phyloP scores from a whole-genome alignment of 495 filamentous ascomycete species.

The Chaetomium cochliodes region DNA sequence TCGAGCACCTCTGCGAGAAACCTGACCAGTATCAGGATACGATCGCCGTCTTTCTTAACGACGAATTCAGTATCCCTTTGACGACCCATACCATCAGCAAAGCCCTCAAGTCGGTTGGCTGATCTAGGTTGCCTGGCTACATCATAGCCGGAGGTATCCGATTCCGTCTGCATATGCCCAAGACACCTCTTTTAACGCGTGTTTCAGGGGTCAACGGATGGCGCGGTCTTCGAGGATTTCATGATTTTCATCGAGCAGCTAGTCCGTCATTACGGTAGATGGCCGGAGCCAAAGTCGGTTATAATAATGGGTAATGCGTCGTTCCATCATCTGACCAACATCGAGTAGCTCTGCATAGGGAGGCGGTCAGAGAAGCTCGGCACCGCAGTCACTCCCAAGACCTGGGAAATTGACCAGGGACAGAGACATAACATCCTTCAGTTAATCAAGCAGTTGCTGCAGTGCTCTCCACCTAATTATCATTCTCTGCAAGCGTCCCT shows the following conservation, averaged over 20 bases:
- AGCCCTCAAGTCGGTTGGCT: not conserved
- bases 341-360: not conserved
- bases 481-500: too few species aligned
- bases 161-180: not conserved
- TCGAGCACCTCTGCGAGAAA: not conserved
- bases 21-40: not conserved
- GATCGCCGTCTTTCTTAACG: conserved; percentile 1
- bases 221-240: not conserved
- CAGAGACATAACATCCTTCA: too few species aligned
- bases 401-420: too few species aligned
- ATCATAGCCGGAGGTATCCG: not conserved
- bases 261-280: not conserved
- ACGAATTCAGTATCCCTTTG: not conserved
- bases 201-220: not conserved
- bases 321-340: not conserved
- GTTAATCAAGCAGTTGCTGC: too few species aligned
- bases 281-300: conserved; percentile 1
- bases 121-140: not conserved
- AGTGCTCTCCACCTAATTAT: too few species aligned
- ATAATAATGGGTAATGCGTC: conserved; percentile 3
- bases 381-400: too few species aligned
- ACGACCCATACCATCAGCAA: conserved; percentile 2
- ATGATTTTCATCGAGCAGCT: conserved; percentile 9
- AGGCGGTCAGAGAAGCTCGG: too few species aligned
- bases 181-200: not conserved